Evolutionary conservation across 2,329 filamentous ascomycete genomes (phyloP).

Genomic region (Didymellaceae sp.): DNA sequence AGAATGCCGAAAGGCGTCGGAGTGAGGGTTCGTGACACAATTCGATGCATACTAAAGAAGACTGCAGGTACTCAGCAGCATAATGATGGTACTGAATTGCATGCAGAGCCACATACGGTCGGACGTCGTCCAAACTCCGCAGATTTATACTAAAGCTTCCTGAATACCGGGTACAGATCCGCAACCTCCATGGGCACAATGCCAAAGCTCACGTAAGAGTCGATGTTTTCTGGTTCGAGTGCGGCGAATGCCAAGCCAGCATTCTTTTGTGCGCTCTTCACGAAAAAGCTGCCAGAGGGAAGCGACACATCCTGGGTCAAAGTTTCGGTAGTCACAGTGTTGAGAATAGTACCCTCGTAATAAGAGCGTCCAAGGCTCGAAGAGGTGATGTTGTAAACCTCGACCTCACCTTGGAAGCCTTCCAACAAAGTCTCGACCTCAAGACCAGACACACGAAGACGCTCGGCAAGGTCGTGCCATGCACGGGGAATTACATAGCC

Average conservation of each 20-base stretch:
- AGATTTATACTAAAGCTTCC: conserved; percentile 22
- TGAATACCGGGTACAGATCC: conserved; percentile 45
- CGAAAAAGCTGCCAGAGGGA: conserved; percentile 43
- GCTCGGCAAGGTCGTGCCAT: conserved; percentile 44
- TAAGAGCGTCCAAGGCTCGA: conserved; percentile 36
- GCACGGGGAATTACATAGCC: conserved; percentile 47
- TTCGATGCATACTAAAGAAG: neutral
- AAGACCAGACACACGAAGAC: conserved; percentile 43
- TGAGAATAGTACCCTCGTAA: conserved; percentile 45
- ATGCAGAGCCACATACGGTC: neutral
- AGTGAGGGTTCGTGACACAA: neutral
- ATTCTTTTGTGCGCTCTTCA: conserved; percentile 47
- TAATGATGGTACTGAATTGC: conserved; percentile 8
- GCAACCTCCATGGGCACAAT: conserved; percentile 46
- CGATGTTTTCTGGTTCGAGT: conserved; percentile 49
- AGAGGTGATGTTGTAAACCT: conserved; percentile 45
- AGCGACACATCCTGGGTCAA: conserved; percentile 33
- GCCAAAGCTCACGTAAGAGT: conserved; percentile 47
- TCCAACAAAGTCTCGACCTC: conserved; percentile 39
- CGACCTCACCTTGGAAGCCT: conserved; percentile 38
- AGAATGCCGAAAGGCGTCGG: neutral
- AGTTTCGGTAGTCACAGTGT: conserved; percentile 40
- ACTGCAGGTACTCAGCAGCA: neutral
- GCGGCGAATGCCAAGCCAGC: conserved; percentile 46
- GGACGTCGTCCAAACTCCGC: neutral